Percentiles rank a stretch among this genome's conserved stretches.
Conservation (phyloP, 2,329 filamentous ascomycete species). For the Dichotomopilus funicola region DNA sequence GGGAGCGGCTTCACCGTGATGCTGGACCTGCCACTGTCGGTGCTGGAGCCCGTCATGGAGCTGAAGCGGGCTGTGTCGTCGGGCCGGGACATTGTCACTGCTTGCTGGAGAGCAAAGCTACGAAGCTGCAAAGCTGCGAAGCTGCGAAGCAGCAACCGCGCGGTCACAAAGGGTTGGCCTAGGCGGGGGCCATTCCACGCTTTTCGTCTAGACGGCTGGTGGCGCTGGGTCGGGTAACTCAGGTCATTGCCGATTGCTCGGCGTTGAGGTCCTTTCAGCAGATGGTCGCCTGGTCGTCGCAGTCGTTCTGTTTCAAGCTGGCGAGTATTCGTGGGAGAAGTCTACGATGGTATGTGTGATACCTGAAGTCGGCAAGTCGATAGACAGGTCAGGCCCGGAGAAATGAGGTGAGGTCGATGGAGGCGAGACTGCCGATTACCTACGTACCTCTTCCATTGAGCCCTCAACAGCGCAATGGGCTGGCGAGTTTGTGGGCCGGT, state of each 20-base stretch:
- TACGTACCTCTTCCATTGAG: too few relatives aligned
- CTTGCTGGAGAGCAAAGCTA: neutral
- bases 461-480: neutral
- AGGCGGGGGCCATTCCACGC: slow-evolving; percentile 19
- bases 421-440: slow-evolving; percentile 6
- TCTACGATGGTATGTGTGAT: too few relatives aligned
- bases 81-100: slow-evolving; percentile 60
- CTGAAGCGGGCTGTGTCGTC: slow-evolving; percentile 58
- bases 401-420: slow-evolving; percentile 8
- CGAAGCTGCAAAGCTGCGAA: too few relatives aligned
- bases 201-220: neutral
- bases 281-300: too few relatives aligned
- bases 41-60: slow-evolving; percentile 59
- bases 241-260: slow-evolving; percentile 18
- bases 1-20: slow-evolving; percentile 53
- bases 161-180: slow-evolving; percentile 16
- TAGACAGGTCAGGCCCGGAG: too few relatives aligned
- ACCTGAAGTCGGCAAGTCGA: too few relatives aligned
- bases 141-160: slow-evolving; percentile 17
- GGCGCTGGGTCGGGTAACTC: neutral
- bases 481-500: slow-evolving; percentile 9
- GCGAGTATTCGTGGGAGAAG: too few relatives aligned
- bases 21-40: slow-evolving; percentile 59
- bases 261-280: too few relatives aligned
- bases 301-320: too few relatives aligned